Evolutionary conservation across 805 yeast species (phyloP), one percentile per base, ranked within the genome.

Genomic region (Lipomyces lipofer): DNA sequence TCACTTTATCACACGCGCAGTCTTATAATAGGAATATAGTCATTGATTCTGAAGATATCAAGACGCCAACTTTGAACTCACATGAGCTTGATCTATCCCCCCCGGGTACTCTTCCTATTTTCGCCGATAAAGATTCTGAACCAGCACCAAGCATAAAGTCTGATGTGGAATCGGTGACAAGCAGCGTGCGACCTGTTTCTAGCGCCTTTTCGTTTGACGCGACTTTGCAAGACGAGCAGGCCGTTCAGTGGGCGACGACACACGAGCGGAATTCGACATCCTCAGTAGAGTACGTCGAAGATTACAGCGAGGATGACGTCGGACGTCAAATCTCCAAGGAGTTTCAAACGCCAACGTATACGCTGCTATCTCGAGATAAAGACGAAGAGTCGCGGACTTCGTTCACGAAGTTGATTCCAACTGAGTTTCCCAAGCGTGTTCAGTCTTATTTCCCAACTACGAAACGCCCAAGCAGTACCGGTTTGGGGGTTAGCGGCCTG

Each of bases 281-380:
- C 6, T 56, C 60, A 13, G 32, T 56, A 12, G 60, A 56, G 33
- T 56, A 56, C 27, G 53, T 52, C 28, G 60, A 56, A 13, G 39
- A 51, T 12, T 51, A 28, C 25, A 28, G 27, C 8, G 54, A 43
- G 5, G 49, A 52, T 17, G 58, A 54, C 3, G 54, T 45, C 6
- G 35, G 29, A 5, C 24, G 12, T 38, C 49, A n/a, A 43, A 4
- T 43, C 38, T 21, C 24, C 32, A 24, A 10, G 38, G 22, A 19
- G 27, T 10, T 27, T 30, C 30, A 49, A n/a, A 3, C 36, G 24
- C 21, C 48, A 21, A 54, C 54, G 12, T 51, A 54, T 13, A 49
- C 51, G 17, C 32, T 54, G 2, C 40, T 24, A 19, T 49, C 54
- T 4, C 30, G 40, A 13, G 27, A 6, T 40, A 4, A 30, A 10